A percentile compares a stretch with the other conserved stretches of the same genome.
Evolutionary conservation across 805 yeast genomes (phyloP).

Genomic region (Grigorovia humatica): DNA sequence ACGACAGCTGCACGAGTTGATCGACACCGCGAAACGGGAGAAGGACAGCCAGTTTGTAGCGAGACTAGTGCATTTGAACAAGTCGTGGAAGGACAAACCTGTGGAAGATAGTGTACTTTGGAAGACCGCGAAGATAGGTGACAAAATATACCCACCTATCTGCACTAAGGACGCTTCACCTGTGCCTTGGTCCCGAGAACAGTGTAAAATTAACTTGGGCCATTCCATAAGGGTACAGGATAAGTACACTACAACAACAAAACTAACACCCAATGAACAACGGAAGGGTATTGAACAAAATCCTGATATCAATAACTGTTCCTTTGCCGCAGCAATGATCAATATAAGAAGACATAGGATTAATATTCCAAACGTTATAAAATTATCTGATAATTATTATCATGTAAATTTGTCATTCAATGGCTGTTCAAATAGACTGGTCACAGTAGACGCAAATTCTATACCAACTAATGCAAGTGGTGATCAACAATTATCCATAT

Average conservation of each 20-base stretch:
- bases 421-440: conserved; percentile 22
- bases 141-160: conserved; percentile 21
- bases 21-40: conserved; percentile 1
- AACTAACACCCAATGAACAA: conserved; percentile 6
- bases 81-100: conserved; percentile 5
- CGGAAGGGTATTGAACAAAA: conserved; percentile 14
- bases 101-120: conserved; percentile 13
- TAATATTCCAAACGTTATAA: conserved; percentile 5
- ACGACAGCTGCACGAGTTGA: not conserved
- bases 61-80: conserved; percentile 9
- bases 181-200: conserved; percentile 11
- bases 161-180: conserved; percentile 13
- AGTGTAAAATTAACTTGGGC: not conserved
- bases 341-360: conserved; percentile 32
- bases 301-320: conserved; percentile 45
- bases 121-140: conserved; percentile 16
- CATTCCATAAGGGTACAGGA: not conserved
- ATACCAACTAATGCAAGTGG: conserved; percentile 14
- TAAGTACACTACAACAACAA: conserved; percentile 5
- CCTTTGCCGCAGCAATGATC: conserved; percentile 60
- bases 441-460: conserved; percentile 12
- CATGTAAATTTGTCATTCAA: conserved; percentile 17
- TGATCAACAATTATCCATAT: conserved; percentile 11
- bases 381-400: conserved; percentile 11
- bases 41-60: conserved; percentile 10